These are phyloP conservation scores for Amauroascus niger DNA, from an alignment of 2,329 filamentous ascomycete species.

Conservation along the genomic window DNA sequence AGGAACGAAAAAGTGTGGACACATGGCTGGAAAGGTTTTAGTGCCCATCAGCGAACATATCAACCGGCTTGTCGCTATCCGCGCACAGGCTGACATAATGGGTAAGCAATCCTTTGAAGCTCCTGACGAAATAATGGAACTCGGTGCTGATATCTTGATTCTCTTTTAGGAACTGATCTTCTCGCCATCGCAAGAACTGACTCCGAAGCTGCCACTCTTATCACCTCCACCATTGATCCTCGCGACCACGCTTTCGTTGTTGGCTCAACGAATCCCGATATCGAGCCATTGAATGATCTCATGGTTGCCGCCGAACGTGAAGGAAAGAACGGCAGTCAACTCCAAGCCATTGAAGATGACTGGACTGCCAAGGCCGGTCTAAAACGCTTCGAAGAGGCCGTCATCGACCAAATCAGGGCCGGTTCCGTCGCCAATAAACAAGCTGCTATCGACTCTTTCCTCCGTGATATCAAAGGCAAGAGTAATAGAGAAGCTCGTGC, in stretches of 20 bases:
- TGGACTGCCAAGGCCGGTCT: constrained; percentile 73
- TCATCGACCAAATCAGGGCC: constrained; percentile 68
- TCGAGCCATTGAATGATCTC: constrained; percentile 78
- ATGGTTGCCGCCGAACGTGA: constrained; percentile 76
- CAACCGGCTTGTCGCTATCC: constrained; percentile 91
- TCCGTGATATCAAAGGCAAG: constrained; percentile 63
- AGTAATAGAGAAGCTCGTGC: constrained; percentile 71
- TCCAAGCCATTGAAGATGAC: constrained; percentile 85
- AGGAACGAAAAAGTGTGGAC: constrained; percentile 98
- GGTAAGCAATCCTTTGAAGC: constrained; percentile 40
- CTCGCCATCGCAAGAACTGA: constrained; percentile 89
- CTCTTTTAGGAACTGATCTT: constrained; percentile 60
- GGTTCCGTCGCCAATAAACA: constrained; percentile 56
- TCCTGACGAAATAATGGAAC: background rate
- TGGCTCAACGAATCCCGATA: constrained; percentile 72
- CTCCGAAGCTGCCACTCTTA: constrained; percentile 93
- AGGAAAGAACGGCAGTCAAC: constrained; percentile 68
- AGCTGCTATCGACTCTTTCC: constrained; percentile 57
- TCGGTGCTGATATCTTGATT: constrained; percentile 4
- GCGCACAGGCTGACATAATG: constrained; percentile 98
- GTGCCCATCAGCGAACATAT: constrained; percentile 97
- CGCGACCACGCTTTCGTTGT: constrained; percentile 92
- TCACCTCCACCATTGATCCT: constrained; percentile 91
- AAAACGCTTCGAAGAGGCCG: constrained; percentile 83
- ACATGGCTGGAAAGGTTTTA: constrained; percentile 97